A percentile compares a stretch with the other conserved stretches of the same genome.
Evolutionary conservation across 2,329 filamentous ascomycete genomes (phyloP).

Genomic region (Ampelomyces quisqualis): DNA sequence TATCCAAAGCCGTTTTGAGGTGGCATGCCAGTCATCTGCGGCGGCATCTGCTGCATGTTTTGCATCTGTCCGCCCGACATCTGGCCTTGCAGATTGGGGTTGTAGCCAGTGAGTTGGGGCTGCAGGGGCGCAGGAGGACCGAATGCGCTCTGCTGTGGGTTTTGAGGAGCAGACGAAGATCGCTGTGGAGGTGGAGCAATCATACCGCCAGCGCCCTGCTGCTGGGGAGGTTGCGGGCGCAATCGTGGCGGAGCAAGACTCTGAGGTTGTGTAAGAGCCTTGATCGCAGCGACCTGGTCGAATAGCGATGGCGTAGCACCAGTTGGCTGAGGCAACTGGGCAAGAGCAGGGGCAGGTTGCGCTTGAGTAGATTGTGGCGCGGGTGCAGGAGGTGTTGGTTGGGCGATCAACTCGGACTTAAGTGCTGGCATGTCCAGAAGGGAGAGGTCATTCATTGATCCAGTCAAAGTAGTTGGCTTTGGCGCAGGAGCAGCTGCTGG

Average conservation of each 20-base stretch:
- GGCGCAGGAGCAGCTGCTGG: conserved; percentile 41
- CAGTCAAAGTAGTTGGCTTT: conserved; percentile 52
- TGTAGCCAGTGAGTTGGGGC: conserved; percentile 78
- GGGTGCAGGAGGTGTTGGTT: conserved; percentile 44
- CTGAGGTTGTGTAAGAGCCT: conserved; percentile 43
- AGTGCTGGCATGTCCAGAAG: conserved; percentile 55
- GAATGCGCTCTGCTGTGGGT: conserved; percentile 67
- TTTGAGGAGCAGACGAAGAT: conserved; percentile 83
- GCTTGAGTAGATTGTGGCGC: conserved; percentile 46
- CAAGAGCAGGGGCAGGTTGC: conserved; percentile 42
- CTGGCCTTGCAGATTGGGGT: conserved; percentile 62
- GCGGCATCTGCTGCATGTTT: conserved; percentile 35
- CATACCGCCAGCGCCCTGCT: conserved; percentile 60
- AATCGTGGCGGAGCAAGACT: conserved; percentile 56
- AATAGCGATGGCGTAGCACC: conserved; percentile 48
- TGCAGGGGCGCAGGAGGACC: conserved; percentile 70
- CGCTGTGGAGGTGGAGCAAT: conserved; percentile 77
- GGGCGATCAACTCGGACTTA: conserved; percentile 44
- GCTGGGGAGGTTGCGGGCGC: conserved; percentile 70
- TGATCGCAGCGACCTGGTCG: conserved; percentile 41
- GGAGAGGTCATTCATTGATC: conserved; percentile 69
- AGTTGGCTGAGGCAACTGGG: conserved; percentile 42
- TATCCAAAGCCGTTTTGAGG: conserved; percentile 39
- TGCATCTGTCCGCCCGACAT: conserved; percentile 58
- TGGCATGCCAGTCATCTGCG: conserved; percentile 45